Evolutionary conservation across 2,329 filamentous ascomycete genomes (phyloP), one percentile per base, ranked within the genome.

Genomic region (Xylariomycetidae sp.): DNA sequence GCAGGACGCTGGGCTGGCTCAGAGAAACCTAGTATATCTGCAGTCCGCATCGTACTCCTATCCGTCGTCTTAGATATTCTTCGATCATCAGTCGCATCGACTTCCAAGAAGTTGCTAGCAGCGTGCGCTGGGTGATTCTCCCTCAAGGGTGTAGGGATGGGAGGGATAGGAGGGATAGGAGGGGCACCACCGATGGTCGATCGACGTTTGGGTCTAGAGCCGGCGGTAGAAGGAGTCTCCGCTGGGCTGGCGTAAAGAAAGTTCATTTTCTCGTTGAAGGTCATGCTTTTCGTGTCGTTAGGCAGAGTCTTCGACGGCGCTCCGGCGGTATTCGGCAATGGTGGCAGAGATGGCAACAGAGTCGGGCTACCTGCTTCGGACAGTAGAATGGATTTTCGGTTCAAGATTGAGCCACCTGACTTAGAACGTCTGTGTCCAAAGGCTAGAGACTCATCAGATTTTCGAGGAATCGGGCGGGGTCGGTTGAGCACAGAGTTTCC

Each of bases 271-370:
- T 76, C 73, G 32, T 75, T 61, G 39, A 74, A 67, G 0, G 70
- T 74, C 72, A 76, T 76, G 48, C 70, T 76, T 52, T 66, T 68
- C 3, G 70, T 74, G 39, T 72, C 56, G 38, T 74, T 75, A 3
- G 70, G 66, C 5, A 64, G 58, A 13, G 71, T 59, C 12, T 66
- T 53, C 24, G 52, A 37, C 6, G 59, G 45, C 12, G 55, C 47
- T 16, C 58, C 57, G 13, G 63, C 59, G 36, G 57, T 68, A 31
- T 60, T 63, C 2, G 72, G 68, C 1, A 66, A 58, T 13, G 60
- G 54, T 6, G 70, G 70, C n/a, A 74, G 59, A 15, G 71, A 67
- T 6, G 72, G 70, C n/a, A 76, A 58, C 31, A 64, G 56, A 5
- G 60, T 68, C 12, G 68, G 68, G 40, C 62, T 71, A 24, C 65